These are phyloP conservation scores for Clathrus columnatus DNA, from an alignment of 768 basidiomycete species.

Conservation along the genomic window DNA sequence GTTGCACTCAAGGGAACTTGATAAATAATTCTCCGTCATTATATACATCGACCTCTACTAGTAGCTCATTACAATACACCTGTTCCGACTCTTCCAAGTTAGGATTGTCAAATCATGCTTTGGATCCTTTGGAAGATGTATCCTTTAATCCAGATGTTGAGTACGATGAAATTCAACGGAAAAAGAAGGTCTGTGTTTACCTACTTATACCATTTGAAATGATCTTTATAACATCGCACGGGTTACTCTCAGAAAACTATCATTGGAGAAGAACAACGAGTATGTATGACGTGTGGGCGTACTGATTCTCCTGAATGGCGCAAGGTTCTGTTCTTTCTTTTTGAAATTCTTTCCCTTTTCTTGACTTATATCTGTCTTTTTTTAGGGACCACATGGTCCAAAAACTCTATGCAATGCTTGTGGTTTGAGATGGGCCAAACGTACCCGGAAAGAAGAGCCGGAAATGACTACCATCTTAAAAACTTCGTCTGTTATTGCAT, in stretches of 20 bases:
- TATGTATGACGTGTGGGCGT: conserved; percentile 87
- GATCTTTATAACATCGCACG: neutral
- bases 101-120: neutral
- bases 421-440: conserved; percentile 88
- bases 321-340: conserved; percentile 40
- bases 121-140: neutral
- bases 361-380: conserved; percentile 11
- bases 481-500: neutral
- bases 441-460: conserved; percentile 35
- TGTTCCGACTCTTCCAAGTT: neutral
- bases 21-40: neutral
- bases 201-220: neutral
- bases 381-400: conserved; percentile 78
- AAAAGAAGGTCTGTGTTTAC: conserved; percentile 60
- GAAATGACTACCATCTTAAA: neutral
- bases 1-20: neutral
- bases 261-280: conserved; percentile 54
- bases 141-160: conserved; percentile 33
- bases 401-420: conserved; percentile 99
- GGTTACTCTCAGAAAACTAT: conserved; percentile 32
- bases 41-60: neutral
- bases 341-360: neutral
- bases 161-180: conserved; percentile 38
- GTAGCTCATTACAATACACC: neutral
- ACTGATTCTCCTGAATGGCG: conserved; percentile 98